Evolutionary conservation across 805 yeast species (phyloP), one percentile per base, ranked within the genome.

Genomic region (Myxozyma melibiosi): DNA sequence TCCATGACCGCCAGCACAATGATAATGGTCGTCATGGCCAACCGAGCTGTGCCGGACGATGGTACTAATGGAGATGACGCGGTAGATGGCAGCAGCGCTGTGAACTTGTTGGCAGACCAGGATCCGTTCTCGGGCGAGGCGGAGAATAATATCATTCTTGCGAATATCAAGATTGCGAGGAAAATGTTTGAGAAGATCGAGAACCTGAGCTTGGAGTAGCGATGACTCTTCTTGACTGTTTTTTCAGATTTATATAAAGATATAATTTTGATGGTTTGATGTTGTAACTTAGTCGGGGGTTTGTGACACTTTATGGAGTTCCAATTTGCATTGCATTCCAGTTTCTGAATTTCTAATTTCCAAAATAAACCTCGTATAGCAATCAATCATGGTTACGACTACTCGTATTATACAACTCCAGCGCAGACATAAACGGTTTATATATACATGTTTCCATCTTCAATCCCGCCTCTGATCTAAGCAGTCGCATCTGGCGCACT

Each of bases 11-110:
- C 75, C 18, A 76, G 76, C 64, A 76, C 78, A 14, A 74, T 74
- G 60, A 69, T 76, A 42, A 73, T 76, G 78, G 75, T 77, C 9
- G 74, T 76, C 8, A 69, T 75, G 66, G 73, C 76, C 3, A 66
- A 67, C 61, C 60, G 34, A 41, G 63, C 53, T 46, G 42, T 28
- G 4, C 47, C 35, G 3, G 33, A 28, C 6, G 33, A 33, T 9
- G 57, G 48, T 6, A 16, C 2, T 11, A 11, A 27, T 33, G 49
- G 37, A 43, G 57, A 41, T 51, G 58, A 61, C 55, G 18, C 62
- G 51, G 33, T 66, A 64, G 51, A 30, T 47, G 51, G 46, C 55
- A 53, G 58, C 57, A 9, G 57, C 18, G 33, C 55, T 5, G 42
- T 37, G 7, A 43, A 18, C 20, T 18, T 39, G n/a, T 30, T 39